A percentile compares a stretch with the other conserved stretches of the same genome.
These are phyloP conservation scores for Aspergillus avenaceus DNA, from an alignment of 495 filamentous ascomycete genomes.

Conservation along the genomic window DNA sequence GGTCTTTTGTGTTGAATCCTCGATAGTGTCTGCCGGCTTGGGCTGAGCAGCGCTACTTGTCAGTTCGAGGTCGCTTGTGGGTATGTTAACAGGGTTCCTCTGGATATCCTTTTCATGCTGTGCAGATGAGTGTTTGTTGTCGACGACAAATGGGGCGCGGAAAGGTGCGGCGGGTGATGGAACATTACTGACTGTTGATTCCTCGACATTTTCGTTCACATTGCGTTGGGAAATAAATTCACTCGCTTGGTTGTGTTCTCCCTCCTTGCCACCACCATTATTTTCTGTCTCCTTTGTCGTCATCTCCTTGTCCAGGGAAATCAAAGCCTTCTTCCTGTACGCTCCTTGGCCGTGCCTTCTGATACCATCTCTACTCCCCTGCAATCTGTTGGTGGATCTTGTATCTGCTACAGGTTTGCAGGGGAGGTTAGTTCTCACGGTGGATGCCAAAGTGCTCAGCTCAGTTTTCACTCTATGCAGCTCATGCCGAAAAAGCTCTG, in stretches of 20 bases:
- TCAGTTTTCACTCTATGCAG: slow-evolving; percentile 9
- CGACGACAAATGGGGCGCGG: background rate
- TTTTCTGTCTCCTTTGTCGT: background rate
- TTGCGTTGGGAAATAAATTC: background rate
- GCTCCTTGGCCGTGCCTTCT: background rate
- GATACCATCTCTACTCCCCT: background rate
- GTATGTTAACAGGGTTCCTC: background rate
- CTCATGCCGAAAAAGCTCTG: slow-evolving; percentile 10
- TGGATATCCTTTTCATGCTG: background rate
- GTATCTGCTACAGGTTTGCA: background rate
- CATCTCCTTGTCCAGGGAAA: background rate
- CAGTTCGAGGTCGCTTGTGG: slow-evolving; percentile 4
- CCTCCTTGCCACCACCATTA: background rate
- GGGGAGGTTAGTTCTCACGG: background rate
- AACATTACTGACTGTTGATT: background rate
- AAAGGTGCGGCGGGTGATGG: slow-evolving; percentile 9
- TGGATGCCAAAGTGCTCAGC: background rate
- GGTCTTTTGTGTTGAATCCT: no score
- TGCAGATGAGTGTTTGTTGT: background rate
- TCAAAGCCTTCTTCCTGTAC: background rate
- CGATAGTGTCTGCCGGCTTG: no score
- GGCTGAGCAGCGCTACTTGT: background rate
- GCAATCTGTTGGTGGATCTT: background rate
- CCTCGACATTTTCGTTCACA: background rate
- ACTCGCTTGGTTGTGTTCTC: background rate